Percentiles rank a stretch among this genome's conserved stretches.
phyloP scores from a whole-genome alignment of 306 rosid genomes.

The Quillaja saponaria region DNA sequence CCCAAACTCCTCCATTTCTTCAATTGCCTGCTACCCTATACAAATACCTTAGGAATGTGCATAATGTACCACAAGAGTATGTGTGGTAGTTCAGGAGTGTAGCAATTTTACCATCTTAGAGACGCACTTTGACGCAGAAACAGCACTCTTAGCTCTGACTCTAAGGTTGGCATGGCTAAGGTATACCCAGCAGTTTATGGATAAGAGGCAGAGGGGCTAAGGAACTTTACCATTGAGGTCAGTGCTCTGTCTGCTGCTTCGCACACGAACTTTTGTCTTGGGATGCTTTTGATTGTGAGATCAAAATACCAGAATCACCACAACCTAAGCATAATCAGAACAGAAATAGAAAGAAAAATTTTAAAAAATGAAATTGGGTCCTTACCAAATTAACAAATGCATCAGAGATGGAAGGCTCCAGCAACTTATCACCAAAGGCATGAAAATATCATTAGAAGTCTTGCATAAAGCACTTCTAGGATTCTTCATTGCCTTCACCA shows the following conservation, averaged over 20 bases:
- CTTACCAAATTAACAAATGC: conserved; percentile 79
- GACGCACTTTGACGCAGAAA: conserved; percentile 66
- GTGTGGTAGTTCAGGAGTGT: not conserved
- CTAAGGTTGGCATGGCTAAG: conserved; percentile 69
- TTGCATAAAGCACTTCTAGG: conserved; percentile 91
- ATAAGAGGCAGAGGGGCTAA: conserved; percentile 75
- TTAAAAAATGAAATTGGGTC: conserved; percentile 1
- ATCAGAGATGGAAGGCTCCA: conserved; percentile 53
- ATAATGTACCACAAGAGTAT: not conserved
- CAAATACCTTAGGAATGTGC: conserved; percentile 5
- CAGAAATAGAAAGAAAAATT: too few species aligned
- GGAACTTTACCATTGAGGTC: conserved; percentile 55
- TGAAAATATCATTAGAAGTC: conserved; percentile 88
- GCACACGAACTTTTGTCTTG: conserved; percentile 91
- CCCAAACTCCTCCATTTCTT: conserved; percentile 74
- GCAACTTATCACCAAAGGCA: conserved; percentile 69
- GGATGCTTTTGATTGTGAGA: conserved; percentile 76
- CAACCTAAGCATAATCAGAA: too few species aligned
- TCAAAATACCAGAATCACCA: too few species aligned
- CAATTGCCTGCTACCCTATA: conserved; percentile 51
- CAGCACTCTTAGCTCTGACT: conserved; percentile 83
- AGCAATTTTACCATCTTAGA: conserved; percentile 67
- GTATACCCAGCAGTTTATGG: conserved; percentile 49
- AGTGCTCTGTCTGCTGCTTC: conserved; percentile 91
- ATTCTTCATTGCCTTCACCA: conserved; percentile 84